phyloP scores from a whole-genome alignment of 139 green algal genomes.

The Chlorokybus atmophyticus region DNA sequence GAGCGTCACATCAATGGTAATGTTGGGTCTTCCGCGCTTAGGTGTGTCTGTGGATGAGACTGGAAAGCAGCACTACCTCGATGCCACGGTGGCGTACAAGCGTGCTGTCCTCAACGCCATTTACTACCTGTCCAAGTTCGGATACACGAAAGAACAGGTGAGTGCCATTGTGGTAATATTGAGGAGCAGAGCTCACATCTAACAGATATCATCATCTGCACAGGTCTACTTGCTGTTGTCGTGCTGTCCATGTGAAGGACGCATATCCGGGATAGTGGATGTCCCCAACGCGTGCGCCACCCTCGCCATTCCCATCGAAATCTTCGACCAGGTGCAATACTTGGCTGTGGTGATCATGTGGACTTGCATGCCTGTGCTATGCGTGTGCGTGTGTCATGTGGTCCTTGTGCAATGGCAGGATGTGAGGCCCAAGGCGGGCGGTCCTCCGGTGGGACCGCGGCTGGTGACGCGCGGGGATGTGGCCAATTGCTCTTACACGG shows the following conservation, averaged over 20 bases:
- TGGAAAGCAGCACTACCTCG: slow-evolving; percentile 53
- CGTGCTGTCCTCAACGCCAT: slow-evolving; percentile 58
- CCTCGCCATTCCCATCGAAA: slow-evolving; percentile 39
- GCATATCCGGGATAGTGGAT: slow-evolving; percentile 59
- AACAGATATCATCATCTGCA: background rate
- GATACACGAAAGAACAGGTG: slow-evolving; percentile 27
- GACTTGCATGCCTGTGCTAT: no score
- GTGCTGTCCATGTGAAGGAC: slow-evolving; percentile 59
- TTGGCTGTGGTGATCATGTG: no score
- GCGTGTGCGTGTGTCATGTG: no score
- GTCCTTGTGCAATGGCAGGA: slow-evolving; percentile 28
- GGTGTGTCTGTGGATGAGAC: background rate
- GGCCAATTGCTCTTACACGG: slow-evolving; percentile 31
- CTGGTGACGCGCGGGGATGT: slow-evolving; percentile 32
- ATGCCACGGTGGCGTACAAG: slow-evolving; percentile 60
- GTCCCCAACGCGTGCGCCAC: slow-evolving; percentile 44
- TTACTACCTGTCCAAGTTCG: slow-evolving; percentile 59
- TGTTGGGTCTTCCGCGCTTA: background rate
- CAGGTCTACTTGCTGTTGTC: slow-evolving; percentile 64
- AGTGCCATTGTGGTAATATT: background rate
- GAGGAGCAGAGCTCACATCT: background rate
- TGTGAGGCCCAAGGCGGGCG: slow-evolving; percentile 41
- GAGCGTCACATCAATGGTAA: background rate
- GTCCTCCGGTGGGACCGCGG: slow-evolving; percentile 21
- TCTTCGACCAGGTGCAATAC: slow-evolving; percentile 56